phyloP scores from a whole-genome alignment of 1,284 basidiomycete species.

The Cronartium quercuum region DNA sequence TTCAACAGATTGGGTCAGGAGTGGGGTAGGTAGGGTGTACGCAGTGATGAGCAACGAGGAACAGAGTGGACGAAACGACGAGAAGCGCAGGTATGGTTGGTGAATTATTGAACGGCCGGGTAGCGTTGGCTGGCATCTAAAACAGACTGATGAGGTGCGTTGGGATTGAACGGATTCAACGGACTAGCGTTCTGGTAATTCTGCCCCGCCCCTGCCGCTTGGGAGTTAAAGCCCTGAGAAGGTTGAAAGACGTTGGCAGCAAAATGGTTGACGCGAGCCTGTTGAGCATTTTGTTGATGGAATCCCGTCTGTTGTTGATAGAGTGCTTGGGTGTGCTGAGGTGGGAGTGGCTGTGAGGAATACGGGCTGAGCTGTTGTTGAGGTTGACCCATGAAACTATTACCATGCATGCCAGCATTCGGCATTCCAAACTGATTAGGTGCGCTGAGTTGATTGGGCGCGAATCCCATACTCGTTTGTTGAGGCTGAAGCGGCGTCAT shows the following conservation, averaged over 20 bases:
- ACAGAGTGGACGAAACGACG: too few relatives aligned
- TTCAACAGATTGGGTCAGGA: too few relatives aligned
- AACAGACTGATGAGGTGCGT: slow-evolving; percentile 29
- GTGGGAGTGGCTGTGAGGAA: slow-evolving; percentile 19
- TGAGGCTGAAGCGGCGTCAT: slow-evolving; percentile 5
- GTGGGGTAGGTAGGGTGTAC: too few relatives aligned
- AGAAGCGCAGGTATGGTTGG: too few relatives aligned
- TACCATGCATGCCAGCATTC: background rate
- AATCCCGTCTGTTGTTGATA: slow-evolving; percentile 27
- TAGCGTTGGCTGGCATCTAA: slow-evolving; percentile 31
- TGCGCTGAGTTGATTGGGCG: background rate
- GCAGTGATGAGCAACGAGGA: too few relatives aligned
- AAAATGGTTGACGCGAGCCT: slow-evolving; percentile 26
- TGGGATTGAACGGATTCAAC: slow-evolving; percentile 35
- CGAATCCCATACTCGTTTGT: slow-evolving; percentile 12
- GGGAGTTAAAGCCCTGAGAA: slow-evolving; percentile 4
- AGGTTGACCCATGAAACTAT: background rate
- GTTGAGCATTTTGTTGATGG: slow-evolving; percentile 24
- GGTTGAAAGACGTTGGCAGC: slow-evolving; percentile 35
- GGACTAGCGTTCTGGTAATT: slow-evolving; percentile 1
- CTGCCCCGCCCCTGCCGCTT: background rate
- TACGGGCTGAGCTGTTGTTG: background rate
- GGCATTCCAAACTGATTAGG: background rate
- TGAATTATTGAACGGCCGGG: slow-evolving; percentile 16
- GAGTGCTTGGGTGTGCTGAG: slow-evolving; percentile 33